phyloP scores from a whole-genome alignment of 805 yeast genomes.

The Yamadazyma takamatsuzukensis region DNA sequence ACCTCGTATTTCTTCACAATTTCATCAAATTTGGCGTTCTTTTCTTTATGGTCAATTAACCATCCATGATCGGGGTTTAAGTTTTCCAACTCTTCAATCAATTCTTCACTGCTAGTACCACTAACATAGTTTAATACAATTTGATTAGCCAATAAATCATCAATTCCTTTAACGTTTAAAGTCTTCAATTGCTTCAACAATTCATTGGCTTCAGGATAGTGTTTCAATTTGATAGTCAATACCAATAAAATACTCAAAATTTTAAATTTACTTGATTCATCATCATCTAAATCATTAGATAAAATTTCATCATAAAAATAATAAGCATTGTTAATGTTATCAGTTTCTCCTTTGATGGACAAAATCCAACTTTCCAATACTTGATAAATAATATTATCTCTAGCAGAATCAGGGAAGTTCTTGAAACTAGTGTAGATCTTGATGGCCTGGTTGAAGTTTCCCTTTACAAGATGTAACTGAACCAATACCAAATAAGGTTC shows the following conservation, averaged over 20 bases:
- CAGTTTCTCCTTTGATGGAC: conserved; percentile 37
- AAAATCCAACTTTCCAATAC: conserved; percentile 70
- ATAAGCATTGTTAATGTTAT: conserved; percentile 38
- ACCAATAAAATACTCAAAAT: conserved; percentile 59
- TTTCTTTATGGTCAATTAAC: conserved; percentile 55
- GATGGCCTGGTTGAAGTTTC: conserved; percentile 30
- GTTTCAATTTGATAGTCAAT: conserved; percentile 73
- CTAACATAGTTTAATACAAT: conserved; percentile 57
- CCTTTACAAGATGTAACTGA: conserved; percentile 38
- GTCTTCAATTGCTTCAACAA: conserved; percentile 42
- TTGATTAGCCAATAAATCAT: conserved; percentile 59
- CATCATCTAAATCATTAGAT: conserved; percentile 41
- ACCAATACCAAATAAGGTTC: conserved; percentile 40
- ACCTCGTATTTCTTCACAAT: conserved; percentile 57
- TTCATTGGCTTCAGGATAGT: conserved; percentile 79
- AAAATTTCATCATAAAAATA: conserved; percentile 81
- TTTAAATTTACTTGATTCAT: conserved; percentile 32
- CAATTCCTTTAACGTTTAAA: conserved; percentile 33
- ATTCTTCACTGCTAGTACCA: conserved; percentile 39
- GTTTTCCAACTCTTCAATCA: conserved; percentile 43
- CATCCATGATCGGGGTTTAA: conserved; percentile 56
- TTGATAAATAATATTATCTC: conserved; percentile 72
- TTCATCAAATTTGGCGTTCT: conserved; percentile 62
- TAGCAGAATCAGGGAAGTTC: conserved; percentile 29
- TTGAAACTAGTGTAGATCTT: conserved; percentile 29